These are phyloP conservation scores for Clavispora carvajalis DNA, from an alignment of 805 yeast genomes.

Conservation along the genomic window DNA sequence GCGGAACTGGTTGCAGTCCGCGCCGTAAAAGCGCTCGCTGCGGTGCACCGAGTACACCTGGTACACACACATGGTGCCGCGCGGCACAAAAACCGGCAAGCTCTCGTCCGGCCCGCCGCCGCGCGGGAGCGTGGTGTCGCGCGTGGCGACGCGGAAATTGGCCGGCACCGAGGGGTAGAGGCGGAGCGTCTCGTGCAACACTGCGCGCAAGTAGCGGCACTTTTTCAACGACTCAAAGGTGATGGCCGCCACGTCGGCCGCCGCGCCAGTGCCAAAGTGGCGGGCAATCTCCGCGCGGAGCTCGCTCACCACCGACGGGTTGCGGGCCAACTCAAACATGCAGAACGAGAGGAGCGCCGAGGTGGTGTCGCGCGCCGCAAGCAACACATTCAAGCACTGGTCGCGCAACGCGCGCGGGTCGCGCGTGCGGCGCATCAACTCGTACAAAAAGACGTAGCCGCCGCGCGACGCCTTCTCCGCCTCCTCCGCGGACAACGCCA, in stretches of 20 bases:
- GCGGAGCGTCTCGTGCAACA: slow-evolving; percentile 45
- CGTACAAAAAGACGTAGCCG: slow-evolving; percentile 43
- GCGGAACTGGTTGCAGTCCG: slow-evolving; percentile 37
- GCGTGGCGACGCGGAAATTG: slow-evolving; percentile 42
- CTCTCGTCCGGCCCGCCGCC: slow-evolving; percentile 44
- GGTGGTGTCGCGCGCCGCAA: slow-evolving; percentile 55
- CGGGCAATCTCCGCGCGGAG: slow-evolving; percentile 33
- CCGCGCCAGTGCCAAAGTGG: slow-evolving; percentile 30
- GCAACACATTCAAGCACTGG: slow-evolving; percentile 45
- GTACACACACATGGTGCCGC: slow-evolving; percentile 40
- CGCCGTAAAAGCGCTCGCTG: slow-evolving; percentile 31
- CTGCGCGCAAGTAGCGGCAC: slow-evolving; percentile 42
- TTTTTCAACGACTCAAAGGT: slow-evolving; percentile 47
- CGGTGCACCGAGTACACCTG: slow-evolving; percentile 40
- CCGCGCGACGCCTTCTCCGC: slow-evolving; percentile 27
- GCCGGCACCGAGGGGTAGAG: slow-evolving; percentile 49
- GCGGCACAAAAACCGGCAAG: slow-evolving; percentile 36
- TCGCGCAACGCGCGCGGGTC: slow-evolving; percentile 44
- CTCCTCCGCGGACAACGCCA: slow-evolving; percentile 26
- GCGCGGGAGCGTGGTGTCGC: slow-evolving; percentile 43
- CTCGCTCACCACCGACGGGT: slow-evolving; percentile 32
- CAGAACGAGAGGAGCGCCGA: slow-evolving; percentile 45
- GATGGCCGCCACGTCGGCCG: slow-evolving; percentile 30
- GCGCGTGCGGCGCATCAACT: slow-evolving; percentile 44
- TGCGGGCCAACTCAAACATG: slow-evolving; percentile 40